Evolutionary conservation across 2,329 filamentous ascomycete genomes (phyloP), one percentile per base, ranked within the genome.

Genomic region (Hypoxylon sp.): DNA sequence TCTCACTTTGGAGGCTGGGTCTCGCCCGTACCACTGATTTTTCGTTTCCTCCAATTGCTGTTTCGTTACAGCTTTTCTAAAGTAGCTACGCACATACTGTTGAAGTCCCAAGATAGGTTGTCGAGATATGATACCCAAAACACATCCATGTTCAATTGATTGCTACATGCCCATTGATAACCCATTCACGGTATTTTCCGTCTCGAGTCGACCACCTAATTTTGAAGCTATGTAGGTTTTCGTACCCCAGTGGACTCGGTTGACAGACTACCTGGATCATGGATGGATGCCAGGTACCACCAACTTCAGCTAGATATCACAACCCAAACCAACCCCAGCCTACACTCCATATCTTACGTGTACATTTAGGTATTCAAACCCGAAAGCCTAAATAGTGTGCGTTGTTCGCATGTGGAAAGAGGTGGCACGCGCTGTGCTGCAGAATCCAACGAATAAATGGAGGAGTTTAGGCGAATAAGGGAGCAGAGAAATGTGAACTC

Each of bases 401-500:
- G 50, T 46, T 46, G 50, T 54, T 55, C 40, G 23, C 40, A 49
- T 34, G 27, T 41, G 38, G 27, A 35, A 25, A 51, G 43, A 40
- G 38, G 43, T 27, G 32, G 36, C 31, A 30, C 25, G 34, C 23
- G 36, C 41, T 38, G 38, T 34, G 29, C 5, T 6, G 52, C 31
- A 52, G 34, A 58, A 50, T 49, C 48, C 48, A 51, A 47, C 48
- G 53, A 51, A 48, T 20, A 44, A 41, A 47, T 17, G 35, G 29
- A 32, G 27, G 16, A 36, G 30, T 25, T 43, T 25, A 35, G 29
- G 23, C 54, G 32, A 54, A 53, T 53, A 30, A 57, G 36, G 36
- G 29, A 36, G 17, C 26, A 50, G 31, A 57, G 49, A 55, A 51
- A 5, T 31, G 32, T 54, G 32, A 54, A 53, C 36, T 53, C 41